Evolutionary conservation across 371 early-diverging fungal genomes (phyloP), one percentile per base, ranked within the genome.

Genomic region (Funneliformis caledonium): DNA sequence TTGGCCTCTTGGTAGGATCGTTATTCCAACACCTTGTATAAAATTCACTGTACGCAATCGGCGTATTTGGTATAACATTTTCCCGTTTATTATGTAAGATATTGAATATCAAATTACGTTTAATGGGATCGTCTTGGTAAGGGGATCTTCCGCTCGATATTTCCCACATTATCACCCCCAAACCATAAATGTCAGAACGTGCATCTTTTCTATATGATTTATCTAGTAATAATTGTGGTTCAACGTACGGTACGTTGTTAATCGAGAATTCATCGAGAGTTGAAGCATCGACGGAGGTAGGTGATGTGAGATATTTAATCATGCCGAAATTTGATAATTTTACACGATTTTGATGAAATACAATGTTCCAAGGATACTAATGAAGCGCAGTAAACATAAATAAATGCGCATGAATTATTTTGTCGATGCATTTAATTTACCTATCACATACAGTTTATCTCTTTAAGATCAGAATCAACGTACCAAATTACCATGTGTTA

Each of bases 401-500:
- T 19, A 16, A 14, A 52, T 47, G 7, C 47, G 19, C 37, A 37
- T 37, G 37, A 37, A 37, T 37, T 37, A 37, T 37, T 26, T 37
- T 37, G 37, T 37, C 3, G 37, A 37, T 37, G 37, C 37, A 37
- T 37, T 2, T 3, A 37, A 37, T 37, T 37, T 37, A 37, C 37
- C 37, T 37, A 37, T 37, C 37, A 37, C 37, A 37, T 37, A 37
- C 37, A 37, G 37, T 37, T 37, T 37, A 37, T 37, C 37, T 37
- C 37, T 2, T 37, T 37, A 37, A 37, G 26, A 37, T 3, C 3
- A 64, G 10, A 64, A n/a, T 64, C 19, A 33, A 33, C 14, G 7
- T 76, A 76, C 76, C 76, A 76, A 19, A 64, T 62, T 60, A 22
- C 65, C 60, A 47, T 76, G 76, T 45, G 31, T 45, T n/a, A 76